These are phyloP conservation scores for Talaromyces nanjingensis DNA, from an alignment of 495 filamentous ascomycete genomes.

Conservation along the genomic window DNA sequence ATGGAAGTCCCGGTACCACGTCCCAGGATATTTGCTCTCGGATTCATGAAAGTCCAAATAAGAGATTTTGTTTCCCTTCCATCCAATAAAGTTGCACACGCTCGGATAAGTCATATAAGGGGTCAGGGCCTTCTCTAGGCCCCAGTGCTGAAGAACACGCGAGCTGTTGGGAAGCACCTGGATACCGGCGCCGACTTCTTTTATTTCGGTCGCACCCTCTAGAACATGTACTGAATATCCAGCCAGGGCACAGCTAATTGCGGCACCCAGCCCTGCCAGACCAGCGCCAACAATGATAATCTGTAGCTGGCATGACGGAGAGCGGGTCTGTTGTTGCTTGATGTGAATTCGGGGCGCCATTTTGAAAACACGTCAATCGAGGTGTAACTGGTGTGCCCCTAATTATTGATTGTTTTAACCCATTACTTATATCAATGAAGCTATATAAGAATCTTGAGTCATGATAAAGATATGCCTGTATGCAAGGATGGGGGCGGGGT, in stretches of 20 bases:
- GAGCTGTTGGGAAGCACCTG: slow-evolving; percentile 52
- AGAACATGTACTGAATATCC: slow-evolving; percentile 56
- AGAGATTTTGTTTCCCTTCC: slow-evolving; percentile 44
- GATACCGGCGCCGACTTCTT: slow-evolving; percentile 46
- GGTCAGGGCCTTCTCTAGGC: slow-evolving; percentile 39
- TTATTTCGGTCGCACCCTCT: slow-evolving; percentile 50
- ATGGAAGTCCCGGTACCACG: slow-evolving; percentile 54
- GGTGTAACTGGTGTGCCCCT: neutral
- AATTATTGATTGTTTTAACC: neutral
- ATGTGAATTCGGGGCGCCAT: slow-evolving; percentile 15
- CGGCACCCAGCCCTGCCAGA: slow-evolving; percentile 55
- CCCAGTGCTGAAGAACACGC: slow-evolving; percentile 47
- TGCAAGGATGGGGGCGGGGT: neutral
- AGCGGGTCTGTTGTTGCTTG: slow-evolving; percentile 13
- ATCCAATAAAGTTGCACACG: slow-evolving; percentile 49
- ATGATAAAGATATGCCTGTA: neutral
- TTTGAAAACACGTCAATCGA: neutral
- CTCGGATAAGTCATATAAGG: slow-evolving; percentile 43
- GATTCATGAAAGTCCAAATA: slow-evolving; percentile 41
- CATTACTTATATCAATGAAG: neutral
- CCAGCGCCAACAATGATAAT: slow-evolving; percentile 57
- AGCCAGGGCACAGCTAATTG: slow-evolving; percentile 52
- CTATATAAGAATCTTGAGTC: neutral
- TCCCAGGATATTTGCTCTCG: slow-evolving; percentile 36
- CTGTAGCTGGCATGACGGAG: slow-evolving; percentile 13